A percentile compares a stretch with the other conserved stretches of the same genome.
Conservation (phyloP, 176 grass and related monocot genomes). For the Ampelocalamus luodianensis region DNA sequence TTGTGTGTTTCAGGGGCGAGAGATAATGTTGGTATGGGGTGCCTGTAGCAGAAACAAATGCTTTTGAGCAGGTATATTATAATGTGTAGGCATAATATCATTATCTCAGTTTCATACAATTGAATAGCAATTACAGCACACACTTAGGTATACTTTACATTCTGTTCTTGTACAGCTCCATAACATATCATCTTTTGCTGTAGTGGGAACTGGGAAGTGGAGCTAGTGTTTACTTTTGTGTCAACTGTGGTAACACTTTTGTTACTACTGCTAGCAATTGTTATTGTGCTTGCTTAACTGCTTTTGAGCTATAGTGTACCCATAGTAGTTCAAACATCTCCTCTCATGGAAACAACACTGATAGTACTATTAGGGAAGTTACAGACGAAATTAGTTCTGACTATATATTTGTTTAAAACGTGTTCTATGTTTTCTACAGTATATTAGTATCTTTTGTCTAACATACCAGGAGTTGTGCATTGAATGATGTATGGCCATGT, state of each 20-base stretch:
- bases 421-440: background rate
- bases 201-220: slow-evolving; percentile 9
- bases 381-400: background rate
- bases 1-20: slow-evolving; percentile 79
- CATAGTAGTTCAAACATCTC: too few relatives aligned
- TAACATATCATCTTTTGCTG: slow-evolving; percentile 4
- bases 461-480: background rate
- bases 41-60: slow-evolving; percentile 78
- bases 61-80: slow-evolving; percentile 90
- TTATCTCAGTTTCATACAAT: slow-evolving; percentile 14
- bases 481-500: background rate
- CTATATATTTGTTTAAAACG: background rate
- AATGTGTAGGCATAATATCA: background rate
- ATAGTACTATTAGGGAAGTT: background rate
- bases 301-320: background rate
- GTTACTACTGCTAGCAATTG: background rate
- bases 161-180: slow-evolving; percentile 1
- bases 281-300: slow-evolving; percentile 16
- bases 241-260: background rate
- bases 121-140: slow-evolving; percentile 3
- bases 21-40: slow-evolving; percentile 98
- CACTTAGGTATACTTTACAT: background rate
- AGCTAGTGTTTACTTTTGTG: slow-evolving; percentile 5
- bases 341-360: background rate
- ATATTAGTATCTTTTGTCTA: slow-evolving; percentile 4